Evolutionary conservation across 495 filamentous ascomycete genomes (phyloP).

Genomic region (Darksidea phi): DNA sequence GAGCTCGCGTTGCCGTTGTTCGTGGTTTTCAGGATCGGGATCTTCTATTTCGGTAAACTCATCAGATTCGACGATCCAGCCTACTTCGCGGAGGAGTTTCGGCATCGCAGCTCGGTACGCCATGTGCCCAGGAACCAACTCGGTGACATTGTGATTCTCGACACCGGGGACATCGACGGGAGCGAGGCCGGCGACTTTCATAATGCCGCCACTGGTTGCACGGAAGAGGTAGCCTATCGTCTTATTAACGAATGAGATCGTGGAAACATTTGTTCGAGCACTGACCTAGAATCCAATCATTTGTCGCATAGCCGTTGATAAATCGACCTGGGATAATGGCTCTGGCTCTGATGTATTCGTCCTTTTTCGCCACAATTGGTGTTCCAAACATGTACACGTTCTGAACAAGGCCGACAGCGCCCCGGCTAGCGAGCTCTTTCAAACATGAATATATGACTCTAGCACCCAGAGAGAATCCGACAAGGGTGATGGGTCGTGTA

Average conservation of each 20-base stretch:
- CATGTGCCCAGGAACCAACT: slow-evolving; percentile 91
- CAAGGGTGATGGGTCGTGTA: slow-evolving; percentile 86
- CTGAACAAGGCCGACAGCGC: slow-evolving; percentile 89
- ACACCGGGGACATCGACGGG: slow-evolving; percentile 76
- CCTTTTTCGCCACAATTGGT: slow-evolving; percentile 85
- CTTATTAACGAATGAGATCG: slow-evolving; percentile 7
- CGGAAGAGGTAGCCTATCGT: slow-evolving; percentile 86
- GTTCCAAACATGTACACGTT: slow-evolving; percentile 95
- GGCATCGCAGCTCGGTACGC: slow-evolving; percentile 92
- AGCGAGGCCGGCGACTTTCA: slow-evolving; percentile 85
- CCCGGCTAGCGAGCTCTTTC: slow-evolving; percentile 77
- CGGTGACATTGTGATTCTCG: slow-evolving; percentile 87
- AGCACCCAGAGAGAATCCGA: slow-evolving; percentile 91
- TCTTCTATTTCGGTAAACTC: slow-evolving; percentile 98
- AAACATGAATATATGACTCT: slow-evolving; percentile 92
- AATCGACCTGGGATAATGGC: slow-evolving; percentile 85
- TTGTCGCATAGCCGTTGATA: slow-evolving; percentile 89
- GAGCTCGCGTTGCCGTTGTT: slow-evolving; percentile 82
- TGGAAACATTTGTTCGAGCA: neutral
- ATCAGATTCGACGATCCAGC: slow-evolving; percentile 86
- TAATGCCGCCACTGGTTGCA: slow-evolving; percentile 87
- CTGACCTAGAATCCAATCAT: slow-evolving; percentile 89
- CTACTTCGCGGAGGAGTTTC: slow-evolving; percentile 74
- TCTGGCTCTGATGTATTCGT: slow-evolving; percentile 81
- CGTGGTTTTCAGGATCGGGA: slow-evolving; percentile 90